Conservation (phyloP, 345 rosid species). For the Heritiera littoralis region DNA sequence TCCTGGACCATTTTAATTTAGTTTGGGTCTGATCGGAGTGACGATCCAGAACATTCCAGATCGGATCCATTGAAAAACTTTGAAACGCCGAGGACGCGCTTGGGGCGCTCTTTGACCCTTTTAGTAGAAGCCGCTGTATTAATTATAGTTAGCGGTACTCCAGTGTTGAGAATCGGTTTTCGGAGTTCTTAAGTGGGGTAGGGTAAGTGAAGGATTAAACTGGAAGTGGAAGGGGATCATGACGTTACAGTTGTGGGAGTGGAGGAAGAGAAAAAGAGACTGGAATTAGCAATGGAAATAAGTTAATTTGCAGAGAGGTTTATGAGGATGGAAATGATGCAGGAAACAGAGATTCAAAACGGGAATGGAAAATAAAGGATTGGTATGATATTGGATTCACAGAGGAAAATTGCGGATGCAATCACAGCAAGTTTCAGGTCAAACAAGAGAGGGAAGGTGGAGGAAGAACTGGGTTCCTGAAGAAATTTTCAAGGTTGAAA, state of each 20-base stretch:
- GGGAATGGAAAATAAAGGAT: constrained; percentile 70
- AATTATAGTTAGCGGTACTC: constrained; percentile 61
- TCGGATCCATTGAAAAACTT: too few species aligned
- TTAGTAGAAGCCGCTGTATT: constrained; percentile 58
- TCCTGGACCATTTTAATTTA: too few species aligned
- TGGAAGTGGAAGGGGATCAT: constrained; percentile 30
- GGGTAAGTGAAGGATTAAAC: constrained; percentile 32
- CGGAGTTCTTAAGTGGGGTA: constrained; percentile 30
- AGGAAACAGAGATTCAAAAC: constrained; percentile 55
- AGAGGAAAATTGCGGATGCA: constrained; percentile 54
- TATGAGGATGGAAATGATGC: constrained; percentile 59
- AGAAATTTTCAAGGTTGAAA: not conserved
- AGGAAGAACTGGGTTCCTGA: not conserved
- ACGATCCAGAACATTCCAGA: not conserved
- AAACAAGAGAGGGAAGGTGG: constrained; percentile 15
- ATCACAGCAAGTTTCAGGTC: constrained; percentile 39
- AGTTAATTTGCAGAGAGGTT: constrained; percentile 59
- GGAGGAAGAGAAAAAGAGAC: constrained; percentile 32
- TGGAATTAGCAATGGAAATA: constrained; percentile 56
- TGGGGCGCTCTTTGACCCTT: constrained; percentile 51
- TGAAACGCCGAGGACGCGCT: constrained; percentile 34
- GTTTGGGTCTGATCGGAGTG: too few species aligned
- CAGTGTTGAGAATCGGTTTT: constrained; percentile 48
- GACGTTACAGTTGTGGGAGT: constrained; percentile 15
- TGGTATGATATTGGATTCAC: constrained; percentile 55